Conservation (phyloP, 352 stramenopile species). For the Halophytophthora polymorphica region DNA sequence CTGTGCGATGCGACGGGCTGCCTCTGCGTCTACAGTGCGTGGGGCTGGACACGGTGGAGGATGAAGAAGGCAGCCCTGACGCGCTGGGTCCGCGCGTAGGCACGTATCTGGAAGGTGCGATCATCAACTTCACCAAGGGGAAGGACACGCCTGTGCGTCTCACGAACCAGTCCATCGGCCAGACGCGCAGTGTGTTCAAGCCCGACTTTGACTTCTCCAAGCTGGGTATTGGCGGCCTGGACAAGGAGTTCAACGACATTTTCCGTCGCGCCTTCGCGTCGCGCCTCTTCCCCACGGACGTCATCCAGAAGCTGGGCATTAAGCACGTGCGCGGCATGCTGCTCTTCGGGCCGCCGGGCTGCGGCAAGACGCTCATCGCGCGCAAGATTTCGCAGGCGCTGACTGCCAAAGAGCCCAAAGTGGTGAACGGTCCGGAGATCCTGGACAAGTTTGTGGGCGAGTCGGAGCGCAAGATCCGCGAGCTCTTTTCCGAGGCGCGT, state of each 20-base stretch:
- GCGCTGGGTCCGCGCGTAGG: slow-evolving; percentile 36
- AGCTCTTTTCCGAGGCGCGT: slow-evolving; percentile 95
- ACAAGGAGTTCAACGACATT: slow-evolving; percentile 99
- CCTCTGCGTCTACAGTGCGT: slow-evolving; percentile 68
- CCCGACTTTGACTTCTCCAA: slow-evolving; percentile 98
- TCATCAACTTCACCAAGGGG: slow-evolving; percentile 77
- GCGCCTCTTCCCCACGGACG: slow-evolving; percentile 94
- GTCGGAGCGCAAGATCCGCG: slow-evolving; percentile 98
- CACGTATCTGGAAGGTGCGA: slow-evolving; percentile 56
- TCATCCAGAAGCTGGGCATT: slow-evolving; percentile 98
- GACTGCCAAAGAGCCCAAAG: slow-evolving; percentile 94
- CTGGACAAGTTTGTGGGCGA: slow-evolving; percentile 99
- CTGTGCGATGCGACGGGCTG: slow-evolving; percentile 55
- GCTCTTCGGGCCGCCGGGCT: slow-evolving; percentile 84
- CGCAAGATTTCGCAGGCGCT: slow-evolving; percentile 96
- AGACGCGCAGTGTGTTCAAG: slow-evolving; percentile 89
- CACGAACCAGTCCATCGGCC: slow-evolving; percentile 75
- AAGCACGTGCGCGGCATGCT: slow-evolving; percentile 97
- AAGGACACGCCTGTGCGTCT: slow-evolving; percentile 76
- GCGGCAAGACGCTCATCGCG: slow-evolving; percentile 98
- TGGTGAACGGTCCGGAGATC: slow-evolving; percentile 99
- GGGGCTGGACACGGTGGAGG: slow-evolving; percentile 52
- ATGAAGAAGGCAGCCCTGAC: slow-evolving; percentile 20
- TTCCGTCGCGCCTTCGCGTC: slow-evolving; percentile 98
- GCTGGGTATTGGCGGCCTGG: slow-evolving; percentile 97